Conservation (phyloP, 371 early-diverging fungal species). For the Circinella umbellata region DNA sequence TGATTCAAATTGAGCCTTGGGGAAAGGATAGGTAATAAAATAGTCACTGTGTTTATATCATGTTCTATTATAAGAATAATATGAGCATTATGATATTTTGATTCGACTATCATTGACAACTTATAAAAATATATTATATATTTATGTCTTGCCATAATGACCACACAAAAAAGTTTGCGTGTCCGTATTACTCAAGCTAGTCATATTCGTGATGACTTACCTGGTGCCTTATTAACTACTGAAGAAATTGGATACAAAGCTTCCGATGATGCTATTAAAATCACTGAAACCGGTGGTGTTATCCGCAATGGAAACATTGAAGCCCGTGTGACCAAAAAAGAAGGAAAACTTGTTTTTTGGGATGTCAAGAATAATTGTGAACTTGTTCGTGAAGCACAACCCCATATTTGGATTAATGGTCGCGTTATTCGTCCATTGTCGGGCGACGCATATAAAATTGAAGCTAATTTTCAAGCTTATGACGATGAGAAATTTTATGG, state of each 20-base stretch:
- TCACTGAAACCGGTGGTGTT: constrained; percentile 10
- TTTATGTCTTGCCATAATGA: not conserved
- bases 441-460: constrained; percentile 20
- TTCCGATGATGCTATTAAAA: constrained; percentile 3
- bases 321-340: constrained; percentile 17
- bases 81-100: too few species aligned
- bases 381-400: constrained; percentile 19
- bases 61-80: constrained; percentile 16
- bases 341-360: constrained; percentile 14
- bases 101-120: too few species aligned
- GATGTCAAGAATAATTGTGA: constrained; percentile 21
- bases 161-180: constrained; percentile 13
- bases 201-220: constrained; percentile 17
- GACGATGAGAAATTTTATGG: constrained; percentile 23
- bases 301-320: constrained; percentile 25
- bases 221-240: constrained; percentile 17
- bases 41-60: too few species aligned
- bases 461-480: constrained; percentile 23
- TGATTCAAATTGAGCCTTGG: constrained; percentile 20
- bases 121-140: not conserved
- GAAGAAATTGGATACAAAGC: constrained; percentile 17
- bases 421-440: constrained; percentile 14
- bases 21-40: constrained; percentile 16
- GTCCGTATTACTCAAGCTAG: constrained; percentile 20
- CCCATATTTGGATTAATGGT: constrained; percentile 25